Evolutionary conservation across 306 rosid genomes (phyloP).

Genomic region (Macrotyloma uniflorum): DNA sequence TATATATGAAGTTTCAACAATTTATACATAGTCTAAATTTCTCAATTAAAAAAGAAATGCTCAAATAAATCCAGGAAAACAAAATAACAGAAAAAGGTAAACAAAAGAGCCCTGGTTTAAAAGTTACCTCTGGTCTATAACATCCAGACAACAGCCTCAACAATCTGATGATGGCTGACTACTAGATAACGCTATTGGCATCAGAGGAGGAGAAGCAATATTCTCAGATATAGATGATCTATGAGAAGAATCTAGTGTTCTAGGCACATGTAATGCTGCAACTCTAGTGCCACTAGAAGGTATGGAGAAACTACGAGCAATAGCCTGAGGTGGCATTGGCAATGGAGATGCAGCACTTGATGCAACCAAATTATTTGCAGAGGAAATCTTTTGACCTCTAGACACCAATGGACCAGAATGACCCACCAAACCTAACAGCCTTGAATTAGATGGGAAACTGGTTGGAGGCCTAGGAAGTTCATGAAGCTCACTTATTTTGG

Average conservation of each 20-base stretch:
- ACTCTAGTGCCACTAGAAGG: conserved; percentile 71
- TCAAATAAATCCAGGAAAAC: conserved; percentile 25
- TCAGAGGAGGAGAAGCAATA: conserved; percentile 67
- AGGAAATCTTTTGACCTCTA: conserved; percentile 60
- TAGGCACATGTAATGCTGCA: conserved; percentile 50
- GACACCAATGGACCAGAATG: conserved; percentile 84
- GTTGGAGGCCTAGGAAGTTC: conserved; percentile 96
- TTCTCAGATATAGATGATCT: conserved; percentile 48
- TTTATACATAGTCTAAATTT: conserved; percentile 19
- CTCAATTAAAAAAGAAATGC: neutral
- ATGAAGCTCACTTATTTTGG: conserved; percentile 95
- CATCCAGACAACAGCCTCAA: conserved; percentile 46
- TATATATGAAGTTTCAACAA: conserved; percentile 13
- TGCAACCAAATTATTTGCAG: conserved; percentile 46
- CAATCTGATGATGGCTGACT: conserved; percentile 47
- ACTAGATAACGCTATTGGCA: conserved; percentile 64
- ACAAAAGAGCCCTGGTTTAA: conserved; percentile 5
- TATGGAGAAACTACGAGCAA: conserved; percentile 85
- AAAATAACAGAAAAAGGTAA: neutral
- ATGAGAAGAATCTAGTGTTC: conserved; percentile 53
- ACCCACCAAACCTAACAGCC: conserved; percentile 61
- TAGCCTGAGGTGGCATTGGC: conserved; percentile 75
- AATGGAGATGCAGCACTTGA: conserved; percentile 77
- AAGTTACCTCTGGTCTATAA: conserved; percentile 63
- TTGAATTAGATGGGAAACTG: conserved; percentile 59